Base-by-base conservation (phyloP, 2,329 filamentous ascomycete genomes). In the Stromatinia cepivora region DNA sequence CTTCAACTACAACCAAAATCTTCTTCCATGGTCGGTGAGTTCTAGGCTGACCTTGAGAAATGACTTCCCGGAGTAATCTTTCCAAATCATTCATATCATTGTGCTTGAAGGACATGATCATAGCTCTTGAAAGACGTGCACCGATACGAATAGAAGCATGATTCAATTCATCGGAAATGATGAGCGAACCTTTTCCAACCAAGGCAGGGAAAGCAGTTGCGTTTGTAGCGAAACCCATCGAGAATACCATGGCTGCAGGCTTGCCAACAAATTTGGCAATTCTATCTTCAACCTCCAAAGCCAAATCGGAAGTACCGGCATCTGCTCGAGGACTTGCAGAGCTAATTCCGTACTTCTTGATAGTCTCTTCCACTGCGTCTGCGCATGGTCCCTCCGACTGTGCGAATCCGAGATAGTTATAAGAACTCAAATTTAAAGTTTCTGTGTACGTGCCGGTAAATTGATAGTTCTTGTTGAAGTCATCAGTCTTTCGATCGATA, bases 11-110 rank as follows among this genome's bases (percentile, higher is more conserved):
- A 57, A 99, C 92, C 65, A 99, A 81, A 71, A 99, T 98, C 88
- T 98, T 99, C 86, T 97, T 97, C 95, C 95, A 99, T 1, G 95
- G 95, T 42, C 95, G 91, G 81, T 99, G 95, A n/a, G 94, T 99
- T 74, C 95, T 91, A 66, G 95, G 95, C 79, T 99, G 95, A 57
- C 95, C 95, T 81, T 98, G 94, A 20, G 94, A 94, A 78, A 99
- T 98, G 73, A 90, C 91, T 79, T 98, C 94, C 54, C 95, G 91
- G 9, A 99, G 87, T 75, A 91, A 89, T 70, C 87, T 87, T 82
- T 99, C 95, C 25, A 99, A 85, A 75, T 96, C 90, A 39, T 81
- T 82, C 90, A 97, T 96, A 80, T 98, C 92, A 79, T 99, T 99
- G 85, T 99, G 95, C 84, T 93, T 96, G 86, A 98, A 99, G 78